Evolutionary conservation across 306 rosid species (phyloP), one percentile per base, ranked within the genome.

Genomic region (Lotus japonicus): DNA sequence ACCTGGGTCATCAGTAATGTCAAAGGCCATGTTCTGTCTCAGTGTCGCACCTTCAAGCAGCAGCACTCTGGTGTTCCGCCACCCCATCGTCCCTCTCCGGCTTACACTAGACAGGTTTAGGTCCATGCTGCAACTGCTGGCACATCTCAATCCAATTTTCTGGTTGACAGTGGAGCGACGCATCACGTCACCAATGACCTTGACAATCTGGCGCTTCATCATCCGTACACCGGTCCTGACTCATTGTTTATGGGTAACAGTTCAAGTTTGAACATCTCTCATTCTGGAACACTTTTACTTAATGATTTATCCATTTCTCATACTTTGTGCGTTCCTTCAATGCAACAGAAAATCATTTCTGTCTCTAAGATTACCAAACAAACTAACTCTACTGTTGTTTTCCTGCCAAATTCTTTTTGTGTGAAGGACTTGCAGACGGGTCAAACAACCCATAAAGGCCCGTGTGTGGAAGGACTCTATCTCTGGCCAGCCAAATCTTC

Each of bases 171-270:
- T 7, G 48, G 48, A 35, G 65, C 28, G 4, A 58, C 31, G 13
- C 65, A 58, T 58, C 65, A 58, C 28, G 45, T 58, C 7, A 57
- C 63, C 42, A n/a, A n/a, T n/a, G n/a, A n/a, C n/a, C n/a, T n/a
- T n/a, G n/a, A n/a, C n/a, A n/a, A n/a, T n/a, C n/a, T n/a, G n/a
- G n/a, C n/a, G n/a, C n/a, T n/a, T n/a, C n/a, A n/a, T n/a, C n/a
- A n/a, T n/a, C n/a, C n/a, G n/a, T n/a, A n/a, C n/a, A n/a, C n/a
- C n/a, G n/a, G n/a, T n/a, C n/a, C n/a, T n/a, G n/a, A n/a, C n/a
- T n/a, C n/a, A n/a, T n/a, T n/a, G n/a, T n/a, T n/a, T n/a, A n/a
- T n/a, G n/a, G n/a, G n/a, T n/a, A n/a, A n/a, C n/a, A n/a, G n/a
- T n/a, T n/a, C n/a, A n/a, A n/a, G n/a, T n/a, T n/a, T n/a, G n/a